Evolutionary conservation across 2,329 filamentous ascomycete genomes (phyloP), one percentile per base, ranked within the genome.

Genomic region (Plectosphaerella plurivora): DNA sequence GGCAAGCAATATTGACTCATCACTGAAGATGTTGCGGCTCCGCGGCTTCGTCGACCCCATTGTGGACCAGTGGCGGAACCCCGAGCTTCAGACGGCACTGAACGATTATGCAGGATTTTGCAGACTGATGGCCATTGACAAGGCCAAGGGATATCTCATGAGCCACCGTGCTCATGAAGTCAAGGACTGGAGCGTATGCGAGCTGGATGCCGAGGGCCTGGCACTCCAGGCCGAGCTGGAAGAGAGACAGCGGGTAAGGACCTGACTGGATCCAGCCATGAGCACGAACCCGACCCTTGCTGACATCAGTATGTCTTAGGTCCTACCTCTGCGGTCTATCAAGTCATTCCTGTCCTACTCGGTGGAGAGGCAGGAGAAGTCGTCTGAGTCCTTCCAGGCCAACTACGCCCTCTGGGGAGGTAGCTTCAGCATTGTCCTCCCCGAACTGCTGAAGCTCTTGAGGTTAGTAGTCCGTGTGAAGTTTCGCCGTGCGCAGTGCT

Each of bases 271-370:
- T 39, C 37, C 37, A 52, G 11, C 44, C 25, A 37, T 58, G 45
- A 9, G 4, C 47, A 25, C 5, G 22, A 50, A 9, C 8, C 18
- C 18, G 37, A 22, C 22, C 35, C 35, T n/a, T 39, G 16, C 37
- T 39, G 14, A 39, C 37, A 14, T 14, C 28, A 12, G 28, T 33
- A 8, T 33, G 8, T 44, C 37, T 14, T 47, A 88, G 78, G 77
- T 80, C 54, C 72, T 97, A 14, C 94, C 94, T 4, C 72, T 99
- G 42, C 84, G 93, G 52, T 82, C 89, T 7, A 97, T 93, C 2
- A 97, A 97, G 65, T 91, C 90, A 0, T 89, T 97, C 64, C 73
- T 99, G n/a, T 89, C 88, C 2, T 93, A 92, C 47, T 95, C 93
- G 0, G 93, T 94, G 0, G 95, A 99, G 60, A 91, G 91, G 64